A percentile compares a stretch with the other conserved stretches of the same genome.
phyloP scores from a whole-genome alignment of 2,329 filamentous ascomycete genomes.

The Rhynchosporium agropyri region DNA sequence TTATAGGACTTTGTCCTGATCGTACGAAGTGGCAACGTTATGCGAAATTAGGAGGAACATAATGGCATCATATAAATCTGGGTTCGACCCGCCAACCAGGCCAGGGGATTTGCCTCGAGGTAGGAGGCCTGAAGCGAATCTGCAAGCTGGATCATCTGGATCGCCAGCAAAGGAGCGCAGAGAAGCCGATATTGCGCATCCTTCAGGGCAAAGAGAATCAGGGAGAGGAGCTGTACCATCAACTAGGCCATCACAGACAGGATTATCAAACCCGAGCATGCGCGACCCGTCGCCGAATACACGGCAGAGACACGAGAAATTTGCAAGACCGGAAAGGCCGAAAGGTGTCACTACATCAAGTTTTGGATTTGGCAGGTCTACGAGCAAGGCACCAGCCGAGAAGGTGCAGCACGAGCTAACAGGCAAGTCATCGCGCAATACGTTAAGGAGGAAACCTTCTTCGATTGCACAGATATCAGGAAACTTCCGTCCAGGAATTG shows the following conservation, averaged over 20 bases:
- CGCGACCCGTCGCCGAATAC: constrained; percentile 31
- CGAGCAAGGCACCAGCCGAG: constrained; percentile 23
- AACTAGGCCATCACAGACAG: constrained; percentile 29
- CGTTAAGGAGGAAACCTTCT: constrained; percentile 55
- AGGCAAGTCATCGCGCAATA: constrained; percentile 45
- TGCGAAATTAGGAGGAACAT: constrained; percentile 37
- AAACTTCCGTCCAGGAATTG: constrained; percentile 31
- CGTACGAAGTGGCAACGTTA: constrained; percentile 28
- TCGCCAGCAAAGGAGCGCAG: constrained; percentile 32
- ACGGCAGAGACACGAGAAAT: constrained; percentile 29
- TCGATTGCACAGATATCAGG: constrained; percentile 47
- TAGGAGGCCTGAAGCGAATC: constrained; percentile 37
- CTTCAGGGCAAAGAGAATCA: constrained; percentile 32
- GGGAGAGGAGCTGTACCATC: constrained; percentile 25
- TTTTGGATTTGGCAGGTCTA: constrained; percentile 36
- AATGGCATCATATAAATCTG: constrained; percentile 50
- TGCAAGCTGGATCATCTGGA: constrained; percentile 23
- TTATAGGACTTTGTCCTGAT: constrained; percentile 37
- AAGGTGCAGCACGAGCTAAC: constrained; percentile 30
- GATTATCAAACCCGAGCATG: constrained; percentile 33
- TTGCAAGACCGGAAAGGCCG: constrained; percentile 27
- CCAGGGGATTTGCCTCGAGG: constrained; percentile 45
- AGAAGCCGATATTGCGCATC: constrained; percentile 50
- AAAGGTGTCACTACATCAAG: constrained; percentile 29
- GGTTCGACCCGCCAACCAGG: constrained; percentile 47